These are phyloP conservation scores for Neurospora intermedia DNA, from an alignment of 495 filamentous ascomycete species.

Conservation along the genomic window DNA sequence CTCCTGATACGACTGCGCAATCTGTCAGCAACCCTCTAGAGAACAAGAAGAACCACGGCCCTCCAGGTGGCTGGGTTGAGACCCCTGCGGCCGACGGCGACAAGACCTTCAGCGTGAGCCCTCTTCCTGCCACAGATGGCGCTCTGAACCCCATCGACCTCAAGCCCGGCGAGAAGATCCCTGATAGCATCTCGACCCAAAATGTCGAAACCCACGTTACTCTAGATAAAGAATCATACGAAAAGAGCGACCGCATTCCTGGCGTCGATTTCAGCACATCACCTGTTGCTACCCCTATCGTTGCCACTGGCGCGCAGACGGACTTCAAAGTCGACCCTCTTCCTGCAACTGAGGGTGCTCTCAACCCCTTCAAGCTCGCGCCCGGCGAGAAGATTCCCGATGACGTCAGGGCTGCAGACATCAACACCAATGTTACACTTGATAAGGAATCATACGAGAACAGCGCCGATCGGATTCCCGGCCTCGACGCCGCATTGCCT, in stretches of 20 bases:
- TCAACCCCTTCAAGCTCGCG: conserved; percentile 69
- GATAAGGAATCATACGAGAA: conserved; percentile 81
- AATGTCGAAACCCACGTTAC: conserved; percentile 47
- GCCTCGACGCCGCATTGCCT: conserved; percentile 49
- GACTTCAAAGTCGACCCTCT: conserved; percentile 60
- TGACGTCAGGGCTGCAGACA: conserved; percentile 40
- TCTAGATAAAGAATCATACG: conserved; percentile 68
- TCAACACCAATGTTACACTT: conserved; percentile 53
- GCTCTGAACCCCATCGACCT: conserved; percentile 67
- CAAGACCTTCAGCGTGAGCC: conserved; percentile 48
- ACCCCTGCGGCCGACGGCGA: conserved; percentile 48
- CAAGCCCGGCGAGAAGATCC: conserved; percentile 67
- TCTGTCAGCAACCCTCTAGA: conserved; percentile 64
- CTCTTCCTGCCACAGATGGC: conserved; percentile 62
- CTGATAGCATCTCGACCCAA: conserved; percentile 43
- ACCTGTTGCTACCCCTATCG: background rate
- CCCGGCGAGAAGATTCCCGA: conserved; percentile 75
- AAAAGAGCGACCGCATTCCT: conserved; percentile 49
- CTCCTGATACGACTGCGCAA: conserved; percentile 61
- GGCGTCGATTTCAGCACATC: conserved; percentile 20
- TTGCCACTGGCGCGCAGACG: background rate
- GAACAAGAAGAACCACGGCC: conserved; percentile 10
- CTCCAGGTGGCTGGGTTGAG: conserved; percentile 70
- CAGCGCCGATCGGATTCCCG: conserved; percentile 44
- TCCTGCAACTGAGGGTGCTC: conserved; percentile 63